These are phyloP conservation scores for Pythium graminicola DNA, from an alignment of 352 stramenopile species.

Conservation along the genomic window DNA sequence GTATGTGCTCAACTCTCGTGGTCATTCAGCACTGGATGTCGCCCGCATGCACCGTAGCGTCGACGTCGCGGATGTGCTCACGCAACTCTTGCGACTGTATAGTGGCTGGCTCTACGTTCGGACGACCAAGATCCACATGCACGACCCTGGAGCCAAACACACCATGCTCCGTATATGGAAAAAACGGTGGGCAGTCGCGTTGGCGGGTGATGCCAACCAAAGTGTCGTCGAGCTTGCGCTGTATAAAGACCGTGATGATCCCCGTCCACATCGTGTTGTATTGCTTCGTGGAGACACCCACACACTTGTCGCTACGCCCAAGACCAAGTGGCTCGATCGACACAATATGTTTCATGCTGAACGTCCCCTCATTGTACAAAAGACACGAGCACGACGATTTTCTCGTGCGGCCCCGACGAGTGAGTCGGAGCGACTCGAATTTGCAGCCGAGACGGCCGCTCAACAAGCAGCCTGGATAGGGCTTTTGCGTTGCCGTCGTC, in stretches of 20 bases:
- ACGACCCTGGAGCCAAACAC: not conserved
- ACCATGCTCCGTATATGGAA: constrained; percentile 40
- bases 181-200: constrained; percentile 48
- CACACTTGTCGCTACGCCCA: constrained; percentile 18
- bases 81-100: constrained; percentile 38
- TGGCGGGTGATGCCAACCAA: constrained; percentile 42
- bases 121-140: constrained; percentile 13
- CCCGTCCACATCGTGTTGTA: constrained; percentile 37
- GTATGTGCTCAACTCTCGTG: constrained; percentile 46
- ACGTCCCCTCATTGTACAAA: constrained; percentile 35
- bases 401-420: constrained; percentile 2
- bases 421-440: constrained; percentile 28
- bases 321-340: constrained; percentile 27
- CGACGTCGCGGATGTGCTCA: constrained; percentile 38
- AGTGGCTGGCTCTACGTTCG: constrained; percentile 55
- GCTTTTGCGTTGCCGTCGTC: constrained; percentile 22
- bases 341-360: constrained; percentile 43
- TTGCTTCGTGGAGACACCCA: constrained; percentile 31
- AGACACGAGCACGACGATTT: constrained; percentile 28
- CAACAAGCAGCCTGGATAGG: constrained; percentile 36
- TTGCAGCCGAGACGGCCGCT: constrained; percentile 32
- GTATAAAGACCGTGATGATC: constrained; percentile 33
- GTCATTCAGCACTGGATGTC: constrained; percentile 54
- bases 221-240: constrained; percentile 47
- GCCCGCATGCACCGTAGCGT: constrained; percentile 41